Base-by-base conservation (phyloP, 495 filamentous ascomycete species). In the Aspergillus panamensis region DNA sequence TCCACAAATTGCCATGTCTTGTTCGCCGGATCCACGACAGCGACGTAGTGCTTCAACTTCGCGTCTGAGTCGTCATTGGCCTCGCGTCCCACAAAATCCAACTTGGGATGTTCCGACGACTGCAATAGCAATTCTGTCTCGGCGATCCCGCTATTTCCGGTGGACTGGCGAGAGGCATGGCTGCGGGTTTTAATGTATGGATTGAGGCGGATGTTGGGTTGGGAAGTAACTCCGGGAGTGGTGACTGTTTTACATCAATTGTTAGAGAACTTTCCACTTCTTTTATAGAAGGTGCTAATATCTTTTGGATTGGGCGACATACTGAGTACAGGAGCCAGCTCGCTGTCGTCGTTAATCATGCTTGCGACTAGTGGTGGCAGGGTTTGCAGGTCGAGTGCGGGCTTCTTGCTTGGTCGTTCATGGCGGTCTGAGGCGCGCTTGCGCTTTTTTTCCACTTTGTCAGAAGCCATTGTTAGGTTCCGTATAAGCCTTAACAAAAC, bases 1-100 rank as follows among this genome's bases (percentile, higher is more conserved):
- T 89, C 84, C 19, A 90, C 73, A 31, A 97, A 74, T 55, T 93
- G 77, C 63, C 97, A 77, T 54, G 84, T 82, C 42, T 85, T 85
- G 6, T 80, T 85, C 43, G 79, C 74, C 0, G 90, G 88, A 64
- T 98, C 90, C 61, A 86, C 91, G 45, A 97, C 78, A 30, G 89
- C 94, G 58, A 96, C 71, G 71, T 95, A 98, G 72, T 97, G 89
- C 63, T 89, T 89, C 55, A 95, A 70, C 43, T 86, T 73, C 9
- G 82, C 78, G 55, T 92, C 84, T 13, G 81, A 72, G 57, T 82
- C 80, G 13, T 83, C 81, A 13, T 81, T 76, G 55, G 88, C 84
- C 76, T 96, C 91, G 19, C 83, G 82, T 30, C 84, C 93, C 16
- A 82, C 82, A 68, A 93, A 96, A 71, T 97, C 90, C 57, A 98